Evolutionary conservation across 179 eudicot species (phyloP).

Genomic region (Beta corolliflora): DNA sequence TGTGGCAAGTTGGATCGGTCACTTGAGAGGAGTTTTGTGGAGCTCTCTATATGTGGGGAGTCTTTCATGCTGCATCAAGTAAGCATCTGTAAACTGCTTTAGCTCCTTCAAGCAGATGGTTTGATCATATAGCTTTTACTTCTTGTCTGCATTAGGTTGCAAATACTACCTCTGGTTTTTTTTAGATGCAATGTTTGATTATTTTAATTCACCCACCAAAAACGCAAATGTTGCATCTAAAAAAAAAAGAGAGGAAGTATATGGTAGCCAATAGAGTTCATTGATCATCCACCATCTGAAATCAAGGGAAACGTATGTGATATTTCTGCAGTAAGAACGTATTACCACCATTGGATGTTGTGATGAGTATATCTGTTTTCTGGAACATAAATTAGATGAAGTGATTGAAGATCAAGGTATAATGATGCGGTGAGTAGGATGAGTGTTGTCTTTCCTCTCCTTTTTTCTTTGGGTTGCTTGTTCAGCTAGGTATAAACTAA

Average conservation of each 20-base stretch:
- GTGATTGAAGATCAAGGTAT: background rate
- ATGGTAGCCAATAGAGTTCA: background rate
- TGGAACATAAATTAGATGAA: background rate
- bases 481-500: background rate
- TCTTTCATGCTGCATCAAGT: conserved; percentile 99
- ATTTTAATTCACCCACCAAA: no score
- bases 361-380: background rate
- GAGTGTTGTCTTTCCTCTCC: background rate
- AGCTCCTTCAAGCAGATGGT: background rate
- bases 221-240: no score
- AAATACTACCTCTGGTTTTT: background rate
- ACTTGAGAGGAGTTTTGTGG: conserved; percentile 54
- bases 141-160: background rate
- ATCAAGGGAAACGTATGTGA: background rate
- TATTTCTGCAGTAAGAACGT: background rate
- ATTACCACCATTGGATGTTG: background rate
- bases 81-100: conserved; percentile 31
- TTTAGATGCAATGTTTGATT: no score
- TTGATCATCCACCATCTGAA: background rate
- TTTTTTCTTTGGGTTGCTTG: background rate
- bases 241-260: background rate
- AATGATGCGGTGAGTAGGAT: background rate
- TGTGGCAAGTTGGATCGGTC: conserved; percentile 69
- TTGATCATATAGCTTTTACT: background rate
- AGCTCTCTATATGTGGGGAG: conserved; percentile 84